phyloP scores from a whole-genome alignment of 805 yeast genomes.

The Metschnikowia kofuensis region DNA sequence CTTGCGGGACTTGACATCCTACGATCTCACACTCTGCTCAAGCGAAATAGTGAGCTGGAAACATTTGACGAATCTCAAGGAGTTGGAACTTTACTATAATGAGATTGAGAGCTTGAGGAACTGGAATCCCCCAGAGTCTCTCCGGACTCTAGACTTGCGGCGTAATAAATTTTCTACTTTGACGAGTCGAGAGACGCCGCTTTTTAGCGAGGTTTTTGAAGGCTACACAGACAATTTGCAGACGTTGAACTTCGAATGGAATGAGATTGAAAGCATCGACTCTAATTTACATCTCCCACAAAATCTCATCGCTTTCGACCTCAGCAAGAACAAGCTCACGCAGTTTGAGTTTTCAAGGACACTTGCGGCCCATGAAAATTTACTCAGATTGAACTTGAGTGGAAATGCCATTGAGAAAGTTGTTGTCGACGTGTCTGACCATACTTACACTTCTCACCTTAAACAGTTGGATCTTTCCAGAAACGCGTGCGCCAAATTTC shows the following conservation, averaged over 20 bases:
- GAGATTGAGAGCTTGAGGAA: slow-evolving; percentile 15
- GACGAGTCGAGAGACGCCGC: slow-evolving; percentile 12
- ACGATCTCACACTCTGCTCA: slow-evolving; percentile 12
- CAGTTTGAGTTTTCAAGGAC: slow-evolving; percentile 13
- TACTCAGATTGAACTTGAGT: slow-evolving; percentile 15
- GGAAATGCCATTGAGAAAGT: slow-evolving; percentile 8
- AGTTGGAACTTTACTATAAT: slow-evolving; percentile 25
- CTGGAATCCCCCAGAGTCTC: slow-evolving; percentile 20
- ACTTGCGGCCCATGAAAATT: slow-evolving; percentile 11
- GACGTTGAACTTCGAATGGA: slow-evolving; percentile 16
- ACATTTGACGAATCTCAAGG: slow-evolving; percentile 20
- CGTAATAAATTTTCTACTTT: slow-evolving; percentile 14
- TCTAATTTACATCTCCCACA: slow-evolving; percentile 14
- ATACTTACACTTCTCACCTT: slow-evolving; percentile 11
- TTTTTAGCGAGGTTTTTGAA: slow-evolving; percentile 1
- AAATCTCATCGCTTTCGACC: slow-evolving; percentile 9
- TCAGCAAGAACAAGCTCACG: slow-evolving; percentile 20
- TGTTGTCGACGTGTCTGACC: slow-evolving; percentile 2
- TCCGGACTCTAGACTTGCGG: slow-evolving; percentile 14
- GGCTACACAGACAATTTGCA: slow-evolving; percentile 3
- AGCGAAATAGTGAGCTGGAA: slow-evolving; percentile 21
- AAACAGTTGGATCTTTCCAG: slow-evolving; percentile 19
- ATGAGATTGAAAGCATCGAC: slow-evolving; percentile 15
- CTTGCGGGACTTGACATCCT: slow-evolving; percentile 21
- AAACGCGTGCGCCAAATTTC: slow-evolving; percentile 15